Conservation (phyloP, 345 rosid species). For the Populus pruinosa region DNA sequence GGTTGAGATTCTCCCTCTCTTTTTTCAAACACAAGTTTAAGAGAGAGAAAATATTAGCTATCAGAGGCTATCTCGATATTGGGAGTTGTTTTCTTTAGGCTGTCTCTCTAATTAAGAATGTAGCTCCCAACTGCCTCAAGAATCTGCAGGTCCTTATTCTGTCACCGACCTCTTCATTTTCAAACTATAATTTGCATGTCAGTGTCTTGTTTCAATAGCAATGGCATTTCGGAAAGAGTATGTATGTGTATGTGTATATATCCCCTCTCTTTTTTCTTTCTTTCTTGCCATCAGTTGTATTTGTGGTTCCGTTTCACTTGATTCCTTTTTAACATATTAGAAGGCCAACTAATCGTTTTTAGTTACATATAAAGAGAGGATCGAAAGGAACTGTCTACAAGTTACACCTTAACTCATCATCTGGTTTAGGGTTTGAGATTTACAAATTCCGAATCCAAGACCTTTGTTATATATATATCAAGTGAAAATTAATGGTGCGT, state of each 20-base stretch:
- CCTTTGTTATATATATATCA: background rate
- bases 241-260: too few relatives aligned
- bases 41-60: background rate
- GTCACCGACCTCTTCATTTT: slow-evolving; percentile 14
- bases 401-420: background rate
- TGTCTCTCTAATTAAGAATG: background rate
- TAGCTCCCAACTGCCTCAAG: slow-evolving; percentile 11
- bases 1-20: background rate
- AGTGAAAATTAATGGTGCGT: background rate
- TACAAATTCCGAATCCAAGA: background rate
- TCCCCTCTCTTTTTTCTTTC: too few relatives aligned
- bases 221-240: too few relatives aligned
- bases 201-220: too few relatives aligned
- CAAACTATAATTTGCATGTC: background rate
- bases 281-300: background rate
- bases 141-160: slow-evolving; percentile 11
- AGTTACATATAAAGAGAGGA: background rate
- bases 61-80: background rate
- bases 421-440: background rate
- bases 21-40: background rate
- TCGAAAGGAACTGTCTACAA: background rate
- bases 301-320: background rate
- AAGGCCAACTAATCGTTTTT: background rate
- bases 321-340: background rate
- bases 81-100: background rate